Conservation (phyloP, 2,329 filamentous ascomycete genomes). For the Ceratocystis lukuohia region DNA sequence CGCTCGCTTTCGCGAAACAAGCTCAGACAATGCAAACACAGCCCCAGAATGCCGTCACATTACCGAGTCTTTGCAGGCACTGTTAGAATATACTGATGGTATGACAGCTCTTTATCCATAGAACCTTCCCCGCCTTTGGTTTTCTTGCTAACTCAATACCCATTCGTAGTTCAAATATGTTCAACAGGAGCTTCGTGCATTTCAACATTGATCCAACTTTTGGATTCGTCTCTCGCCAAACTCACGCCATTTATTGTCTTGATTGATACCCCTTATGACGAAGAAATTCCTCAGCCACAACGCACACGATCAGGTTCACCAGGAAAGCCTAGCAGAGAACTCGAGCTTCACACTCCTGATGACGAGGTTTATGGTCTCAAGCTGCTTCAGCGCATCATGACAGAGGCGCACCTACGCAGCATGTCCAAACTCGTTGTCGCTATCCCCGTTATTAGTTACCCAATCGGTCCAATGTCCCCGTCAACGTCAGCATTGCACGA, state of each 20-base stretch:
- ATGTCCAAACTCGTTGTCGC: conserved; percentile 44
- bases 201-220: conserved; percentile 38
- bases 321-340: conserved; percentile 30
- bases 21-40: conserved; percentile 24
- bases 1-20: conserved; percentile 22
- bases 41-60: conserved; percentile 30
- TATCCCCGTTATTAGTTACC: conserved; percentile 39
- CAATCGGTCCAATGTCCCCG: conserved; percentile 24
- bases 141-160: conserved; percentile 21
- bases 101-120: conserved; percentile 22
- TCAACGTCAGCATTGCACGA: conserved; percentile 24
- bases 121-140: neutral
- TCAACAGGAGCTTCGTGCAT: conserved; percentile 41
- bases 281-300: conserved; percentile 29
- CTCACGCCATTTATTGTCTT: conserved; percentile 44
- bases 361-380: conserved; percentile 43
- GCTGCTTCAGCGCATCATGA: conserved; percentile 43
- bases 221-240: conserved; percentile 28
- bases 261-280: conserved; percentile 42
- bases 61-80: conserved; percentile 34
- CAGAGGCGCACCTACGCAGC: conserved; percentile 43
- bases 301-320: conserved; percentile 29
- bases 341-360: conserved; percentile 31
- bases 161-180: conserved; percentile 38
- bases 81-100: conserved; percentile 46